These are phyloP conservation scores for Urochloa ruziziensis DNA, from an alignment of 176 grass and related monocot species.

Conservation along the genomic window DNA sequence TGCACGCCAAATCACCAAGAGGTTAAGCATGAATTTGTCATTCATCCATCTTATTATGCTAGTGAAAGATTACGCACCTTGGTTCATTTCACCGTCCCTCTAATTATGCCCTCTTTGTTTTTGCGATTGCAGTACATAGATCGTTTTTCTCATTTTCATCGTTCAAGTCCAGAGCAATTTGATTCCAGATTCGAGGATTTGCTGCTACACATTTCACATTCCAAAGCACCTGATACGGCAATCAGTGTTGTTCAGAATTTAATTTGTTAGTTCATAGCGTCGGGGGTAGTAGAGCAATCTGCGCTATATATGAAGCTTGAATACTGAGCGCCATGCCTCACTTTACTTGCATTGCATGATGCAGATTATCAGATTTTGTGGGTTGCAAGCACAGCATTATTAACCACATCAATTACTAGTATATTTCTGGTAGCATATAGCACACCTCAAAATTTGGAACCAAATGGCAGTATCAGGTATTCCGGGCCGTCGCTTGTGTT, in stretches of 20 bases:
- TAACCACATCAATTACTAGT: too few relatives aligned
- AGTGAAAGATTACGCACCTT: neutral
- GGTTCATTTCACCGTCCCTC: neutral
- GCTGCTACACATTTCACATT: neutral
- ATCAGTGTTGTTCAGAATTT: neutral
- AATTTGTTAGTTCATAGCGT: neutral
- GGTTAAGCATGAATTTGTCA: slow-evolving; percentile 31
- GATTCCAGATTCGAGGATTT: slow-evolving; percentile 19
- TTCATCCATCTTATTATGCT: slow-evolving; percentile 6
- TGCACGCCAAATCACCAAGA: slow-evolving; percentile 49
- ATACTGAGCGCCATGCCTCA: neutral
- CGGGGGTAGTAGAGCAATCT: too few relatives aligned
- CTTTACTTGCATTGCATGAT: neutral
- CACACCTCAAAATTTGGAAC: too few relatives aligned
- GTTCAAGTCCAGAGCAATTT: slow-evolving; percentile 47
- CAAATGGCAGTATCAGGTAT: too few relatives aligned
- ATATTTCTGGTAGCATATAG: too few relatives aligned
- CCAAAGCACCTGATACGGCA: neutral
- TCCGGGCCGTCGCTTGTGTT: too few relatives aligned
- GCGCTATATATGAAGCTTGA: neutral
- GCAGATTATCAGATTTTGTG: too few relatives aligned
- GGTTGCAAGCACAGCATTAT: too few relatives aligned
- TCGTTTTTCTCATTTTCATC: slow-evolving; percentile 62
- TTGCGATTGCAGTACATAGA: slow-evolving; percentile 44
- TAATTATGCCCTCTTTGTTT: slow-evolving; percentile 14